A percentile compares a stretch with the other conserved stretches of the same genome.
Evolutionary conservation across 495 filamentous ascomycete species (phyloP).

Genomic region (Penicillium cosmopolitanum): DNA sequence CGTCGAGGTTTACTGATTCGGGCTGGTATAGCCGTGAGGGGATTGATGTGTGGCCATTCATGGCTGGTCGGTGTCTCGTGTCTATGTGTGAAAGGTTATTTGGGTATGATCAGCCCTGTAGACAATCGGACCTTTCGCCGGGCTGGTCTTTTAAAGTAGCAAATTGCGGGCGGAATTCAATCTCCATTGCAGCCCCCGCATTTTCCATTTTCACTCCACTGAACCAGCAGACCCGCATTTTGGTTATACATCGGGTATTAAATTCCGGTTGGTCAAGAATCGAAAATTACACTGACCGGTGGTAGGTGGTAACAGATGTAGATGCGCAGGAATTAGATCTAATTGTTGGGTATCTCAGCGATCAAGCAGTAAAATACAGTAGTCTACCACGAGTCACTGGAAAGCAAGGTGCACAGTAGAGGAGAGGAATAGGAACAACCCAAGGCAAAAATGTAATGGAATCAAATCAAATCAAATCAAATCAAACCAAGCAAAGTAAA

Average conservation of each 20-base stretch:
- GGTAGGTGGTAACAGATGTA: neutral
- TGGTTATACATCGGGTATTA: neutral
- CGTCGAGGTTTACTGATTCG: constrained; percentile 29
- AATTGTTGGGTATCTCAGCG: constrained; percentile 37
- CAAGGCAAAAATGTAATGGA: constrained; percentile 2
- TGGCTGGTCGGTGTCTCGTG: neutral
- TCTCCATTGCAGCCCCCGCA: constrained; percentile 27
- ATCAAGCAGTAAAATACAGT: constrained; percentile 36
- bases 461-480: neutral
- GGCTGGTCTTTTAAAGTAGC: constrained; percentile 15
- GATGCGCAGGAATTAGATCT: constrained; percentile 16
- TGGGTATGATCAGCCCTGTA: neutral
- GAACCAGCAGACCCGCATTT: constrained; percentile 18
- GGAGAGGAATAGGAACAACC: neutral
- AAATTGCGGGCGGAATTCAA: constrained; percentile 19
- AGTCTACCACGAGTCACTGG: constrained; percentile 31
- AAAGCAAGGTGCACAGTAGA: constrained; percentile 17
- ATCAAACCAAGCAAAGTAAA: neutral
- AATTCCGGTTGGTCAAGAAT: constrained; percentile 1
- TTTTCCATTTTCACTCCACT: constrained; percentile 4
- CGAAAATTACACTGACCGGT: neutral
- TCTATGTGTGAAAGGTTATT: neutral
- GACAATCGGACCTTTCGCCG: no score
- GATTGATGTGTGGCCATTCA: constrained; percentile 21
- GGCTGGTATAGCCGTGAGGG: constrained; percentile 31